Evolutionary conservation across 805 yeast species (phyloP).

Genomic region (Metschnikowia matae): DNA sequence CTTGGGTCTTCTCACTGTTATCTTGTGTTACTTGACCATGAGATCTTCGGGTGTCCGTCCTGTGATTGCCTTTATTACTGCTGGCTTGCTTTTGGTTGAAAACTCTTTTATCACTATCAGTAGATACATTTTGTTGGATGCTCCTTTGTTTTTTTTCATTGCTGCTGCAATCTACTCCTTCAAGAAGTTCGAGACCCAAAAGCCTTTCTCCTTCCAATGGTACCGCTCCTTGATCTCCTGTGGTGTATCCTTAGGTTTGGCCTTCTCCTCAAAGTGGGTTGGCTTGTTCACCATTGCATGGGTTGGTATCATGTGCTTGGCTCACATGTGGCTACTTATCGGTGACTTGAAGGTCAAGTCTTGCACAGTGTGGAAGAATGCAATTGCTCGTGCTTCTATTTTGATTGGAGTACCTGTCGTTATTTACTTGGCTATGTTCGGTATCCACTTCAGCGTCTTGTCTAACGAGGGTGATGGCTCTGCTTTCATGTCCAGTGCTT

Average conservation of each 20-base stretch:
- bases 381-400: constrained; percentile 46
- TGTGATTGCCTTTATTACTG: constrained; percentile 53
- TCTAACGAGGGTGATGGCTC: constrained; percentile 65
- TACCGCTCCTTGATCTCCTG: constrained; percentile 58
- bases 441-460: constrained; percentile 58
- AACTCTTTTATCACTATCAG: constrained; percentile 69
- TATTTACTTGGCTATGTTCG: constrained; percentile 56
- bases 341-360: constrained; percentile 62
- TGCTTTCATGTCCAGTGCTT: constrained; percentile 68
- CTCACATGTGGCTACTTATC: constrained; percentile 64
- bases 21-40: constrained; percentile 63
- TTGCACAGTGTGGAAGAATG: constrained; percentile 42
- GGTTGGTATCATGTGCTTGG: constrained; percentile 60
- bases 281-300: constrained; percentile 78
- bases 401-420: constrained; percentile 56
- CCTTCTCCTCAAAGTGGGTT: constrained; percentile 78
- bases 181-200: constrained; percentile 61
- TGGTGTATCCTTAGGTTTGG: constrained; percentile 68
- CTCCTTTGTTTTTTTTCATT: constrained; percentile 73
- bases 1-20: constrained; percentile 63
- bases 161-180: constrained; percentile 64
- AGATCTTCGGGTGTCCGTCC: constrained; percentile 71
- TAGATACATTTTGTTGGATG: constrained; percentile 68
- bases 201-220: constrained; percentile 58
- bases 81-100: constrained; percentile 57